phyloP scores from a whole-genome alignment of 2,329 filamentous ascomycete species.

The Fusarium austroafricanum region DNA sequence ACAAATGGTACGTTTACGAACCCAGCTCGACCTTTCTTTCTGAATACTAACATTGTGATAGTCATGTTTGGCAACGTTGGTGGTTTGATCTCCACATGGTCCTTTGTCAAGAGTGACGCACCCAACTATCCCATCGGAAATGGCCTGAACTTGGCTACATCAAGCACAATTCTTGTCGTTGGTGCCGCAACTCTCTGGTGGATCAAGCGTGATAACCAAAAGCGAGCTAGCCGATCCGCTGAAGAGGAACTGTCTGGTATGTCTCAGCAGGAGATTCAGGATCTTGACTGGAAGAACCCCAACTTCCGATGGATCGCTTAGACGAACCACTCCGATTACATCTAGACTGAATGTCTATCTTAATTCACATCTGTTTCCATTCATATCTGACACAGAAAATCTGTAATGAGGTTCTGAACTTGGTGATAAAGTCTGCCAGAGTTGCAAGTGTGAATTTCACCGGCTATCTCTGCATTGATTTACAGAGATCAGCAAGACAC shows the following conservation, averaged over 20 bases:
- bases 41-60: neutral
- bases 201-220: constrained; percentile 71
- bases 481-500: too few relatives aligned
- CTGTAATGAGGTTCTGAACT: neutral
- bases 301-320: constrained; percentile 66
- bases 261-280: constrained; percentile 63
- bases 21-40: accelerated
- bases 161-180: constrained; percentile 62
- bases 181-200: constrained; percentile 61
- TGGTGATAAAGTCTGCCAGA: neutral
- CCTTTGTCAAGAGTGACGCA: constrained; percentile 69
- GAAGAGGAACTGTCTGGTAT: constrained; percentile 64
- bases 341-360: neutral
- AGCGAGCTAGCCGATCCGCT: constrained; percentile 42
- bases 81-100: constrained; percentile 73
- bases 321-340: too few relatives aligned
- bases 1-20: constrained; percentile 53
- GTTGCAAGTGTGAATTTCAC: too few relatives aligned
- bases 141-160: constrained; percentile 73
- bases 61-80: constrained; percentile 80
- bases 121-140: constrained; percentile 77
- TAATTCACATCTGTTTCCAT: neutral
- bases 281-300: constrained; percentile 75
- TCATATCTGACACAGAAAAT: accelerated
- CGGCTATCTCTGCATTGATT: too few relatives aligned